Percentiles rank a stretch among this genome's conserved stretches.
Evolutionary conservation across 2,329 filamentous ascomycete species (phyloP).

Genomic region (Cladosporium sp.): DNA sequence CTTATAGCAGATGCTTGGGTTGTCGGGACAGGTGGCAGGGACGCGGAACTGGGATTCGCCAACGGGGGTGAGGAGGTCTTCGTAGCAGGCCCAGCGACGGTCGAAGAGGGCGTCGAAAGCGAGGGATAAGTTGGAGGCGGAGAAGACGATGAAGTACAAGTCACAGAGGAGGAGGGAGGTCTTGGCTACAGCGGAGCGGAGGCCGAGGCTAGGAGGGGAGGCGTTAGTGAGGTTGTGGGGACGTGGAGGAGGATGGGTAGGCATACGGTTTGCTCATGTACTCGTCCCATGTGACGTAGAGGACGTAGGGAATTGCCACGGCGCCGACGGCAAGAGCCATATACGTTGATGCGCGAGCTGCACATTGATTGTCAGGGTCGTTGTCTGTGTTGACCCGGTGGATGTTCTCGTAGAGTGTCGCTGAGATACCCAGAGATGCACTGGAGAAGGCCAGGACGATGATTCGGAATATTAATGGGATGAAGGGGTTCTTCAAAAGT

Average conservation of each 20-base stretch:
- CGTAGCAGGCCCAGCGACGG: slow-evolving; percentile 50
- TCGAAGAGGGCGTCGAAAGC: slow-evolving; percentile 79
- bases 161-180: slow-evolving; percentile 86
- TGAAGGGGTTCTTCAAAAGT: slow-evolving; percentile 75
- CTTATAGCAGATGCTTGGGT: slow-evolving; percentile 52
- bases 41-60: slow-evolving; percentile 19
- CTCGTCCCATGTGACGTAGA: slow-evolving; percentile 94
- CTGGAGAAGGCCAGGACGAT: slow-evolving; percentile 79
- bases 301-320: slow-evolving; percentile 81
- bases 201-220: slow-evolving; percentile 53
- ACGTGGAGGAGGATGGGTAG: neutral
- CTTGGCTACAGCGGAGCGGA: slow-evolving; percentile 79
- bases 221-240: neutral
- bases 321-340: slow-evolving; percentile 88
- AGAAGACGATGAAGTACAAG: slow-evolving; percentile 95
- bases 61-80: slow-evolving; percentile 18
- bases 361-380: slow-evolving; percentile 33
- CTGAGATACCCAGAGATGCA: slow-evolving; percentile 73
- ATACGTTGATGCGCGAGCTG: slow-evolving; percentile 61
- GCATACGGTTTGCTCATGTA: slow-evolving; percentile 78
- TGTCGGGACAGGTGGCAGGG: slow-evolving; percentile 32
- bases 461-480: slow-evolving; percentile 78
- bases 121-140: slow-evolving; percentile 84
- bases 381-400: slow-evolving; percentile 34
- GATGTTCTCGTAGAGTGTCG: slow-evolving; percentile 60